Evolutionary conservation across 2,329 filamentous ascomycete species (phyloP).

Genomic region (Mycosphaerella sp.): DNA sequence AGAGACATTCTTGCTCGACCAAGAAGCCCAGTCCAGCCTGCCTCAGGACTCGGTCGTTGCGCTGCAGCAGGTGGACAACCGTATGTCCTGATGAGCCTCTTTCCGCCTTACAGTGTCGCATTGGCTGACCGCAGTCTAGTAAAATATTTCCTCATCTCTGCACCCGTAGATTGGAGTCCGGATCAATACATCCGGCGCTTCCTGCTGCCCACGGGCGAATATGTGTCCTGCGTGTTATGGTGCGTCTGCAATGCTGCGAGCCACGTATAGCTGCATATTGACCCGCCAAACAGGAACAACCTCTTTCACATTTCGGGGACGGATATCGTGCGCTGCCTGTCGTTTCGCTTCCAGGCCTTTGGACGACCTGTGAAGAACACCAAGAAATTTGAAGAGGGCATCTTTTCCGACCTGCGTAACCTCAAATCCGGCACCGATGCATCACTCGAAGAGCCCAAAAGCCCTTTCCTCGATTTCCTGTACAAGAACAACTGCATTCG

Average conservation of each 20-base stretch:
- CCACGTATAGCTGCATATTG: conserved; percentile 11
- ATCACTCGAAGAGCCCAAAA: conserved; percentile 97
- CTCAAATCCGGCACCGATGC: conserved; percentile 97
- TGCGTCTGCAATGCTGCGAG: conserved; percentile 35
- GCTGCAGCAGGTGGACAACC: conserved; percentile 94
- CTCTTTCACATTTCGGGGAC: conserved; percentile 99
- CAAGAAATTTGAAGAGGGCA: conserved; percentile 99
- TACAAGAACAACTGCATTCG: conserved; percentile 99
- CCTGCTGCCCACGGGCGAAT: conserved; percentile 92
- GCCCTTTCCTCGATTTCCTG: conserved; percentile 93
- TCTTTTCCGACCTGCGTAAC: conserved; percentile 97
- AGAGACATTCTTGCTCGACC: conserved; percentile 97
- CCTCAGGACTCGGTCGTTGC: conserved; percentile 96
- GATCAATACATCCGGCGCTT: conserved; percentile 97
- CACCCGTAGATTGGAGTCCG: conserved; percentile 92
- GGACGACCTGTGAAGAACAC: conserved; percentile 98
- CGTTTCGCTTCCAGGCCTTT: conserved; percentile 97
- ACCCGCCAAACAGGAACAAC: conserved; percentile 63
- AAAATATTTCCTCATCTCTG: conserved; percentile 99
- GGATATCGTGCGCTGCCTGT: conserved; percentile 95
- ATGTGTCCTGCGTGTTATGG: conserved; percentile 97
- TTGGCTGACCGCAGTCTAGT: conserved; percentile 51
- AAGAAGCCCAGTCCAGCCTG: conserved; percentile 91
- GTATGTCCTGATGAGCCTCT: conserved; percentile 49
- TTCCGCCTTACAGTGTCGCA: neutral